phyloP scores from a whole-genome alignment of 2,329 filamentous ascomycete species.

The Ophiostoma quercus region DNA sequence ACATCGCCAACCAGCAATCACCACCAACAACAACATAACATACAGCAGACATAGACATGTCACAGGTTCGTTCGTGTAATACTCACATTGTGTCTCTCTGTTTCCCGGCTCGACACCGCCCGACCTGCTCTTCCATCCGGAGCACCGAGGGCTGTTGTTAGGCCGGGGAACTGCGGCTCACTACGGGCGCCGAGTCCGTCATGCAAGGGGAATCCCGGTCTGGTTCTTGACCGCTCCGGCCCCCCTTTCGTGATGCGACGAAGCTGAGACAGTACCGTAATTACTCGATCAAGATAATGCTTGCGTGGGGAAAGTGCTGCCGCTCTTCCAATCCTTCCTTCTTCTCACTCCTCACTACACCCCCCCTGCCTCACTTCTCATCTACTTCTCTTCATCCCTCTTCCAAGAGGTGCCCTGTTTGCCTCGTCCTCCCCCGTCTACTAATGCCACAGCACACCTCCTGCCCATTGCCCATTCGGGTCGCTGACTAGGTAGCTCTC shows the following conservation, averaged over 20 bases:
- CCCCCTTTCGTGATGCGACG: conserved; percentile 40
- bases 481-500: conserved; percentile 59
- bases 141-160: neutral
- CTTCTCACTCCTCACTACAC: conserved; percentile 14
- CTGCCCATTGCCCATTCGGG: conserved; percentile 25
- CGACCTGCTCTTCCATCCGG: conserved; percentile 1
- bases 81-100: conserved; percentile 16
- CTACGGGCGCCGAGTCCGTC: conserved; percentile 74
- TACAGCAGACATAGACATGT: neutral
- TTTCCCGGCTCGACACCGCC: neutral
- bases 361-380: conserved; percentile 27
- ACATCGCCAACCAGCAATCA: neutral
- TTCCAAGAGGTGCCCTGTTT: conserved; percentile 22
- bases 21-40: neutral
- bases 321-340: conserved; percentile 49
- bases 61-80: conserved; percentile 17
- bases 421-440: conserved; percentile 17
- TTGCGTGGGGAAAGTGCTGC: conserved; percentile 98
- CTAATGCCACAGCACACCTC: conserved; percentile 17
- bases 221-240: neutral
- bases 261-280: conserved; percentile 95
- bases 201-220: neutral
- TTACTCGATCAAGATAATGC: conserved; percentile 98
- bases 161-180: conserved; percentile 55
- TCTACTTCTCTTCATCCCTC: conserved; percentile 28